Base-by-base conservation (phyloP, 805 yeast genomes). In the Candida ficus region DNA sequence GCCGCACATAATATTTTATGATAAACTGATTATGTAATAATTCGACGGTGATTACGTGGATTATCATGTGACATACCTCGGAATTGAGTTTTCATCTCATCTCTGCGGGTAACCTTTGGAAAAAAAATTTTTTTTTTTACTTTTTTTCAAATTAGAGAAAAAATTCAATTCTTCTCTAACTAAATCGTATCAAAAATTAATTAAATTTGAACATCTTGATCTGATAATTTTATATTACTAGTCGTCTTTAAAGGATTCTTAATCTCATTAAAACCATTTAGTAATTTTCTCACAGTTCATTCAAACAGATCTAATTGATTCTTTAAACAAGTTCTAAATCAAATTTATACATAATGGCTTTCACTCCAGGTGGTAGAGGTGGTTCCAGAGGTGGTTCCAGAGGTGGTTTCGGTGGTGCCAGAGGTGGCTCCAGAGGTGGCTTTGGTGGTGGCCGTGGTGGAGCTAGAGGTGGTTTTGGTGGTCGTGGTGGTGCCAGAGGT, bases 291-390 rank as follows among this genome's bases (percentile, higher is more conserved):
- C n/a, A n/a, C n/a, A n/a, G n/a, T n/a, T n/a, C n/a, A n/a, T n/a
- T n/a, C n/a, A n/a, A n/a, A n/a, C n/a, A n/a, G n/a, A n/a, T n/a
- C n/a, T n/a, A n/a, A n/a, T n/a, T n/a, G n/a, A n/a, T n/a, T n/a
- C n/a, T n/a, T n/a, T n/a, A n/a, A n/a, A n/a, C n/a, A n/a, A n/a
- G n/a, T n/a, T n/a, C n/a, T n/a, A n/a, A n/a, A n/a, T n/a, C n/a
- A n/a, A n/a, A n/a, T 29, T 29, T 17, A 5, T n/a, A 31, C 14
- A 60, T 43, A 71, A 86, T 87, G 95, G 87, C 91, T 62, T 82
- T 81, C 63, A 78, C 81, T 67, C 78, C 85, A 60, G 79, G 78
- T 53, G 66, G 73, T 48, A 73, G 85, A 68, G 83, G 86, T 54
- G 73, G 77, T 47, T 60, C 60, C 53, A 57, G 77, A 41, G 76